Base-by-base conservation (phyloP, 1,284 basidiomycete species). In the Ustilago bromivora region DNA sequence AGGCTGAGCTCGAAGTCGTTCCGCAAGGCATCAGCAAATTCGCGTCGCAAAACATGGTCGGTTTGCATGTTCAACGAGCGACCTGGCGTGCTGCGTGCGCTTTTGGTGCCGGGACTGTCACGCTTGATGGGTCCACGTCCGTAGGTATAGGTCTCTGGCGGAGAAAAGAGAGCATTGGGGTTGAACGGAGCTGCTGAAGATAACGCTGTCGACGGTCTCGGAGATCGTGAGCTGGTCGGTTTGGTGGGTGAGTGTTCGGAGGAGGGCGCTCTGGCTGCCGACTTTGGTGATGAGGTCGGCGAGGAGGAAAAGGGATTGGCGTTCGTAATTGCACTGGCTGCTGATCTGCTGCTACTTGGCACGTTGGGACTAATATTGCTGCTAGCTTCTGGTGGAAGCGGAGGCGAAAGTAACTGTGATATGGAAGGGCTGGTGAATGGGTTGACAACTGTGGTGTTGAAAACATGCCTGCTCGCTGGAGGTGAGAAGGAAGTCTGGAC, bases 401-500 rank as follows among this genome's bases (percentile, higher is more conserved):
- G 57, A 47, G 64, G 70, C 31, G 75, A 72, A 11, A 77, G 70
- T 4, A 77, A 35, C 61, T 77, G 75, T 2, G 71, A 52, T 36
- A 77, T 72, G 13, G 75, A 77, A 0, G 75, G 70, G 52, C 75
- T 72, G 31, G 69, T 63, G 54, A 68, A 68, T 3, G 71, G 62
- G 38, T 65, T 65, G 59, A 66, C 53, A 40, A 66, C 17, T 59
- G 63, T 62, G n/a, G 63, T 38, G 36, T 36, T 59, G 28, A 66
- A 61, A 49, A 63, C 62, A 19, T 57, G 61, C 13, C 66, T 54
- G 54, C 68, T 58, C 1, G 76, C 28, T 10, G 78, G 78, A 17
- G 80, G 80, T 36, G 80, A 82, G 53, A 82, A 82, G 54, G 79
- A 76, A 15, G 78, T 82, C 53, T 75, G 58, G 6, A 73, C 66